Percentiles rank a stretch among this genome's conserved stretches.
Conservation (phyloP, 352 stramenopile genomes). For the Globisporangium emineosum region DNA sequence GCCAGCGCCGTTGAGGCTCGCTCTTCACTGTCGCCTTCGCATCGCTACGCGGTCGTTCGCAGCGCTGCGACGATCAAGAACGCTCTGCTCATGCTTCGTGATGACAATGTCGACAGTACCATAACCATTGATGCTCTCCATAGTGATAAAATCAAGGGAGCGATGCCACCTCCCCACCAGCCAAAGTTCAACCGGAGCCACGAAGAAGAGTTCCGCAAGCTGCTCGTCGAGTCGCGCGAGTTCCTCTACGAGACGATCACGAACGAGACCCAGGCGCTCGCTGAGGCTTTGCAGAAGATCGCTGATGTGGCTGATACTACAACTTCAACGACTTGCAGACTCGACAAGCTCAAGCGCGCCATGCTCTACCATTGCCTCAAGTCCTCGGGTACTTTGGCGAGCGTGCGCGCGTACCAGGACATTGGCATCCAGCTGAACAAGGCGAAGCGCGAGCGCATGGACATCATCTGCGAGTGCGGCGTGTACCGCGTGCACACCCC, state of each 20-base stretch:
- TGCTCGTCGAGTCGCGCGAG: constrained; percentile 56
- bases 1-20: neutral
- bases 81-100: constrained; percentile 40
- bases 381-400: constrained; percentile 39
- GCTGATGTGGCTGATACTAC: neutral
- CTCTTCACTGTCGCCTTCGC: neutral
- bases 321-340: constrained; percentile 13
- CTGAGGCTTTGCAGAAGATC: constrained; percentile 39
- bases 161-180: constrained; percentile 23
- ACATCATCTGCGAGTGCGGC: constrained; percentile 58
- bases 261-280: constrained; percentile 47
- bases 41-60: constrained; percentile 39
- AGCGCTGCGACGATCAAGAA: constrained; percentile 66
- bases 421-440: constrained; percentile 60
- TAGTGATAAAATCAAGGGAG: constrained; percentile 14
- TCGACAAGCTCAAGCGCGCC: constrained; percentile 30
- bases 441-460: constrained; percentile 45
- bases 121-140: neutral
- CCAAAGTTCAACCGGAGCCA: constrained; percentile 24
- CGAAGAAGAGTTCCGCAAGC: constrained; percentile 35
- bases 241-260: constrained; percentile 70
- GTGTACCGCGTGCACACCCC: constrained; percentile 53
- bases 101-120: constrained; percentile 7
- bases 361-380: constrained; percentile 64
- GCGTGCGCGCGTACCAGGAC: constrained; percentile 39